These are phyloP conservation scores for Diutina catenulata DNA, from an alignment of 1,139 yeast genomes.

Conservation along the genomic window DNA sequence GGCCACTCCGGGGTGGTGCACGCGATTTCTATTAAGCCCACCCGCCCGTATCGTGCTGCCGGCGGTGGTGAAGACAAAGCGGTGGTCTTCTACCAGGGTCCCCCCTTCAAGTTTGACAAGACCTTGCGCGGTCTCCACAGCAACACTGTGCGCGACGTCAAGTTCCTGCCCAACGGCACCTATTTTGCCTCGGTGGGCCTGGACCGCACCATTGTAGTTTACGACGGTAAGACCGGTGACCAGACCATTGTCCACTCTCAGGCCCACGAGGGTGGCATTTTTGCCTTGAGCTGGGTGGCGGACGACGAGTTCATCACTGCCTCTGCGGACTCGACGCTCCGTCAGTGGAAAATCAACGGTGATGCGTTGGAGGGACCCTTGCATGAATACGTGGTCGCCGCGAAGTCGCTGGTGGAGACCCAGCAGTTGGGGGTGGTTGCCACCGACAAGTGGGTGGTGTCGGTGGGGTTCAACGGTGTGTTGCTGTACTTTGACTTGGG, in stretches of 20 bases:
- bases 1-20: slow-evolving; percentile 86
- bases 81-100: slow-evolving; percentile 78
- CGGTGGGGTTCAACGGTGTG: slow-evolving; percentile 64
- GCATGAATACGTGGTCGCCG: slow-evolving; percentile 33
- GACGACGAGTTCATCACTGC: slow-evolving; percentile 57
- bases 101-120: slow-evolving; percentile 79
- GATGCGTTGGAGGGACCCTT: slow-evolving; percentile 14
- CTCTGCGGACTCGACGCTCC: slow-evolving; percentile 71
- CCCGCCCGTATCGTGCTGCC: slow-evolving; percentile 87
- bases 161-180: slow-evolving; percentile 70
- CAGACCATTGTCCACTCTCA: slow-evolving; percentile 39
- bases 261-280: slow-evolving; percentile 72
- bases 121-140: slow-evolving; percentile 67
- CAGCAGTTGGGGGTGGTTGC: slow-evolving; percentile 80
- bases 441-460: slow-evolving; percentile 44
- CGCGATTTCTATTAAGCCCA: slow-evolving; percentile 78
- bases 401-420: slow-evolving; percentile 28
- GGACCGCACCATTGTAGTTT: slow-evolving; percentile 65
- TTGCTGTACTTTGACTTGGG: slow-evolving; percentile 43
- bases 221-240: slow-evolving; percentile 86
- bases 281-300: slow-evolving; percentile 60
- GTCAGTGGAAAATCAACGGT: slow-evolving; percentile 52
- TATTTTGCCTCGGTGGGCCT: slow-evolving; percentile 76
- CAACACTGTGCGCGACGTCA: slow-evolving; percentile 71
- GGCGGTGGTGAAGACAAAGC: slow-evolving; percentile 86